phyloP scores from a whole-genome alignment of 495 filamentous ascomycete species.

The Neurospora sp. region DNA sequence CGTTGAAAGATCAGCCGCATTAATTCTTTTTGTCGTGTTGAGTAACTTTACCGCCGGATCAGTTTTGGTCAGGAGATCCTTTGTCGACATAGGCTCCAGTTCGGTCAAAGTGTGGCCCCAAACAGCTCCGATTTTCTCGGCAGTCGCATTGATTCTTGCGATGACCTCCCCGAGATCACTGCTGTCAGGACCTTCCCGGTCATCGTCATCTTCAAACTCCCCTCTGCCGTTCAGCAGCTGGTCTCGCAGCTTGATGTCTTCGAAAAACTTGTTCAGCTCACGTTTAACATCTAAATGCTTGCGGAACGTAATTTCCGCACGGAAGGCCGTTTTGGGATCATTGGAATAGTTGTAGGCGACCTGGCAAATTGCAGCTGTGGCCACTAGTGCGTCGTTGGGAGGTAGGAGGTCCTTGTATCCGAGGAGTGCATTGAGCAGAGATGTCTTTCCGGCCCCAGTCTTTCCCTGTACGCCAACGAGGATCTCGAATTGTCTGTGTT shows the following conservation, averaged over 20 bases:
- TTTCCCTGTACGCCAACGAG: conserved; percentile 16
- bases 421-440: conserved; percentile 18
- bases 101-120: conserved; percentile 1
- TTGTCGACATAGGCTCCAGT: conserved; percentile 18
- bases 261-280: conserved; percentile 11
- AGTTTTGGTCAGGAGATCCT: background rate
- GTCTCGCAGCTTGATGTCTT: background rate
- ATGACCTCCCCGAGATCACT: background rate
- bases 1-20: background rate
- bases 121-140: conserved; percentile 2
- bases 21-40: background rate
- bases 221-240: background rate
- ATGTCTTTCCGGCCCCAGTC: conserved; percentile 22
- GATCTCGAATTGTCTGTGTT: conserved; percentile 2
- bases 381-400: conserved; percentile 10
- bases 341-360: conserved; percentile 9
- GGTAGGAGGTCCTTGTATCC: conserved; percentile 13
- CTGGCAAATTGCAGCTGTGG: conserved; percentile 16
- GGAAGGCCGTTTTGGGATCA: conserved; percentile 3
- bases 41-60: conserved; percentile 4
- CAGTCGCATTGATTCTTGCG: background rate
- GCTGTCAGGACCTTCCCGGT: background rate
- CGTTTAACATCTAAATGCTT: conserved; percentile 1
- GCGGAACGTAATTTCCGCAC: conserved; percentile 10
- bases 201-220: background rate